Percentiles rank a stretch among this genome's conserved stretches.
phyloP scores from a whole-genome alignment of 352 stramenopile genomes.

The Poterioochromonas sp. region DNA sequence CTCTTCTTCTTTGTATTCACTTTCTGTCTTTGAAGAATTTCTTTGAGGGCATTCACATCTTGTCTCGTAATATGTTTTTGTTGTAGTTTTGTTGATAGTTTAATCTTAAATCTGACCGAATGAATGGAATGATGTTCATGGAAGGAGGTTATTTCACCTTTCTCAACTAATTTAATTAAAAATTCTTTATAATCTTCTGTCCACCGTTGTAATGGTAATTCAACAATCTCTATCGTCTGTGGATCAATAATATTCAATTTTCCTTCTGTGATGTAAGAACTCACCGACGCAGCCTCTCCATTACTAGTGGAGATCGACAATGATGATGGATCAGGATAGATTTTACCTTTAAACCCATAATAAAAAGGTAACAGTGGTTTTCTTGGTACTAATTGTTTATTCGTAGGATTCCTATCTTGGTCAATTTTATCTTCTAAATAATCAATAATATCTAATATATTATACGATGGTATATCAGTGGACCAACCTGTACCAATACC shows the following conservation, averaged over 20 bases:
- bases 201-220: constrained; percentile 93
- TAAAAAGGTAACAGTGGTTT: constrained; percentile 71
- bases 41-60: no score
- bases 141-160: constrained; percentile 67
- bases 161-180: constrained; percentile 63
- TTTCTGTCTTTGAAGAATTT: no score
- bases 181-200: constrained; percentile 97
- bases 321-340: constrained; percentile 53
- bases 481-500: constrained; percentile 98
- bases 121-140: constrained; percentile 85
- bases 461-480: constrained; percentile 84
- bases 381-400: constrained; percentile 50
- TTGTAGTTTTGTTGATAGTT: no score
- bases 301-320: not conserved
- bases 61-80: no score
- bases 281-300: not conserved
- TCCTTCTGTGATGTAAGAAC: constrained; percentile 55
- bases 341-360: constrained; percentile 83
- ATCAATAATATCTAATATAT: constrained; percentile 89
- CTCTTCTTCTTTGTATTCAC: no score
- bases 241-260: constrained; percentile 65
- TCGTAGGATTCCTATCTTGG: no score
- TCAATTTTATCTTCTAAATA: constrained; percentile 74
- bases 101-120: constrained; percentile 69
- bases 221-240: constrained; percentile 83